phyloP scores from a whole-genome alignment of 2,329 filamentous ascomycete species.

The Fusarium hainanense region DNA sequence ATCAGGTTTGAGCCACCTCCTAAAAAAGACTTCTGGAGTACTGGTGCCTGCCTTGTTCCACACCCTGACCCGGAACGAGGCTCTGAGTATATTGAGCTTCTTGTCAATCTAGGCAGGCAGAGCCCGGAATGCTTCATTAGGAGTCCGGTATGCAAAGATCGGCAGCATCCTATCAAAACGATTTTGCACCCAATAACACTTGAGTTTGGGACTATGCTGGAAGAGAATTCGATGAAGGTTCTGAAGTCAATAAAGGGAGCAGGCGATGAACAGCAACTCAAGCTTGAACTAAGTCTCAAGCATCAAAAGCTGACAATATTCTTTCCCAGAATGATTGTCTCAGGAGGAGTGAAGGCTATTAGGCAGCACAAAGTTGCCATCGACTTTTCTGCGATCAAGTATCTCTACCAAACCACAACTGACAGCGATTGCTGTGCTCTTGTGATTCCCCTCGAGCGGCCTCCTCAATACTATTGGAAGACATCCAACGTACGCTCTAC shows the following conservation, averaged over 20 bases:
- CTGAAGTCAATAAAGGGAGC: conserved; percentile 57
- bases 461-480: conserved; percentile 61
- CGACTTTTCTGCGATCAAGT: conserved; percentile 59
- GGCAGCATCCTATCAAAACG: conserved; percentile 51
- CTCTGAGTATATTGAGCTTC: conserved; percentile 40
- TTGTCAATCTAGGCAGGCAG: conserved; percentile 1
- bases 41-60: conserved; percentile 44
- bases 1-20: conserved; percentile 71
- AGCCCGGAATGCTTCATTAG: conserved; percentile 26
- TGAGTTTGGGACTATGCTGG: conserved; percentile 70
- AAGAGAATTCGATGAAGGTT: conserved; percentile 66
- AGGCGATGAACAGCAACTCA: conserved; percentile 30
- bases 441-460: conserved; percentile 60
- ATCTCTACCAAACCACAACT: conserved; percentile 50
- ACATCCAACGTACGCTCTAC: conserved; percentile 48
- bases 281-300: conserved; percentile 49
- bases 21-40: conserved; percentile 61
- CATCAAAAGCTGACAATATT: conserved; percentile 46
- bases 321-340: conserved; percentile 45
- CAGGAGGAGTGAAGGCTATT: conserved; percentile 14
- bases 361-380: conserved; percentile 57
- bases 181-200: conserved; percentile 59
- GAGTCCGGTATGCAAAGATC: conserved; percentile 34
- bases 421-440: conserved; percentile 52
- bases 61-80: conserved; percentile 37